Evolutionary conservation across 2,329 filamentous ascomycete genomes (phyloP), one percentile per base, ranked within the genome.

Genomic region (Nemania serpens): DNA sequence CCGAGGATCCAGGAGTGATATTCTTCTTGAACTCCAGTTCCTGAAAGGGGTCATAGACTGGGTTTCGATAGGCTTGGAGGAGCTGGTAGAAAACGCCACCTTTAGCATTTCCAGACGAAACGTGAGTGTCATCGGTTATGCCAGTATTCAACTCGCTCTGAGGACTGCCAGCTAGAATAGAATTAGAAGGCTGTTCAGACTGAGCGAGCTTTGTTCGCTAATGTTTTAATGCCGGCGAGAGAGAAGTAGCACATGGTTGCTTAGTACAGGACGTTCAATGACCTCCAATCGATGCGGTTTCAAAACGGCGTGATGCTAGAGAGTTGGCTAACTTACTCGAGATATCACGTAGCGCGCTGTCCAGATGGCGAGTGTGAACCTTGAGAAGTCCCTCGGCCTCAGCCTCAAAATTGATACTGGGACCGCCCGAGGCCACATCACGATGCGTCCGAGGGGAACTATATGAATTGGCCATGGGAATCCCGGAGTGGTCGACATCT

Each of bases 1-100:
- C 78, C 0, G 74, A 73, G 22, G 74, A 71, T 11, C 69, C 70
- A 9, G 72, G 66, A 1, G 73, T 73, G 7, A 67, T 68, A 2
- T 55, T 55, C 11, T 5, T 59, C 25, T 29, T 64, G 13, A 13
- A 5, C 50, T 29, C 43, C 34, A 51, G 59, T n/a, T 70, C 25
- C 41, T 62, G 55, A 60, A 52, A n/a, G n/a, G 52, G 57, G 43
- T 63, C 62, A 39, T 54, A 58, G 5, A 49, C 55, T 15, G 66
- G 64, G n/a, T 62, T 56, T 33, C 62, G 61, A 45, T 69, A 67
- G 9, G 65, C 62, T 62, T 41, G 71, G 68, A 50, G 66, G 52
- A 52, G 68, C 68, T 49, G 73, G 59, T 69, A 69, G 45, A 69
- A 67, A 11, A 69, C 57, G 29, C 67, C 66, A 12, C 67, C 67